Evolutionary conservation across 2,329 filamentous ascomycete species (phyloP).

Genomic region (Exophiala alcalophila): DNA sequence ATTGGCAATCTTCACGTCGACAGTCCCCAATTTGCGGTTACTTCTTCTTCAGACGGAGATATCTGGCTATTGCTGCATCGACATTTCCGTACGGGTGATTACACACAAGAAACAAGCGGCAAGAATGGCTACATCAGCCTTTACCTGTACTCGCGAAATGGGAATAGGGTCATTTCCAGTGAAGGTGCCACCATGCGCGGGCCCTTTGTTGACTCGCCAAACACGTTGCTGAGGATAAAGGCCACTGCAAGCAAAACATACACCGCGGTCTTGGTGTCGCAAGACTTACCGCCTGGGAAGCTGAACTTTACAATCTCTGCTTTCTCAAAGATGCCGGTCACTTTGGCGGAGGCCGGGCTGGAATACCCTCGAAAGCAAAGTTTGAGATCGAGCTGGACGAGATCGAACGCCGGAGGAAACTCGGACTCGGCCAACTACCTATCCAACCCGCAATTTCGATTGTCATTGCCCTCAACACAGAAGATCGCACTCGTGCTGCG

Average conservation of each 20-base stretch:
- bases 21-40: constrained; percentile 60
- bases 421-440: constrained; percentile 71
- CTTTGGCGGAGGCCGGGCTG: constrained; percentile 60
- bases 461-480: constrained; percentile 50
- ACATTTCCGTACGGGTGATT: constrained; percentile 73
- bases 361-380: constrained; percentile 59
- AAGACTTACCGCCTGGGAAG: constrained; percentile 67
- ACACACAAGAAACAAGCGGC: constrained; percentile 48
- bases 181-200: constrained; percentile 70
- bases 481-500: constrained; percentile 25
- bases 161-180: constrained; percentile 69
- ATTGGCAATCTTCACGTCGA: constrained; percentile 47
- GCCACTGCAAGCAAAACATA: constrained; percentile 52
- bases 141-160: constrained; percentile 70
- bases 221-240: constrained; percentile 77
- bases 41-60: constrained; percentile 53
- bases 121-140: constrained; percentile 82
- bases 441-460: constrained; percentile 81
- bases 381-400: constrained; percentile 67
- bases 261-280: constrained; percentile 71
- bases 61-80: constrained; percentile 84
- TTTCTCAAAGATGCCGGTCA: constrained; percentile 65
- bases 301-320: constrained; percentile 87
- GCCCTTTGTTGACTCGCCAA: constrained; percentile 90
- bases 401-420: constrained; percentile 79